phyloP scores from a whole-genome alignment of 805 yeast species.

The Danielia oregonensis region DNA sequence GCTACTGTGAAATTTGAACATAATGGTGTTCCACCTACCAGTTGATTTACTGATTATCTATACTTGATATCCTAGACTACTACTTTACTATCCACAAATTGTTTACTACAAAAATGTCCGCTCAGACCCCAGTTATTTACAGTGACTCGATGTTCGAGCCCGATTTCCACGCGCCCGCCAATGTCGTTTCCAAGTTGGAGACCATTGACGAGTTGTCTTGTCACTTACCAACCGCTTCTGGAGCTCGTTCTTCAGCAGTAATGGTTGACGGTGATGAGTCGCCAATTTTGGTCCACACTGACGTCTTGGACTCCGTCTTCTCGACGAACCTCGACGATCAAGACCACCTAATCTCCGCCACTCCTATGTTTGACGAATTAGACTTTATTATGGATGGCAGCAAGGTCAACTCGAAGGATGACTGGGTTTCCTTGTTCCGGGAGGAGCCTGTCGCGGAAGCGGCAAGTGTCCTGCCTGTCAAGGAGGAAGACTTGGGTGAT shows the following conservation, averaged over 20 bases:
- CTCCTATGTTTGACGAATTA: slow-evolving; percentile 61
- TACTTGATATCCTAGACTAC: slow-evolving; percentile 4
- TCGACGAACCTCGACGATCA: slow-evolving; percentile 35
- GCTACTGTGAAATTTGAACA: slow-evolving; percentile 33
- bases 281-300: slow-evolving; percentile 51
- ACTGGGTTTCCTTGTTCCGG: slow-evolving; percentile 63
- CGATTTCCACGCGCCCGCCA: slow-evolving; percentile 9
- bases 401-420: slow-evolving; percentile 38
- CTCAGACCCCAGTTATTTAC: slow-evolving; percentile 14
- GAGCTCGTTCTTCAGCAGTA: neutral
- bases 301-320: slow-evolving; percentile 51
- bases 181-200: slow-evolving; percentile 16
- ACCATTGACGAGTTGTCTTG: slow-evolving; percentile 23
- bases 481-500: slow-evolving; percentile 17
- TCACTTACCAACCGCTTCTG: slow-evolving; percentile 20
- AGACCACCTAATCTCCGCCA: slow-evolving; percentile 27
- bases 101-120: slow-evolving; percentile 10
- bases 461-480: slow-evolving; percentile 4
- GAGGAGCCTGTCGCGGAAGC: slow-evolving; percentile 13
- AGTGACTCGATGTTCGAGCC: slow-evolving; percentile 13
- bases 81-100: neutral
- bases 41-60: slow-evolving; percentile 5
- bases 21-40: slow-evolving; percentile 29
- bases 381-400: slow-evolving; percentile 41
- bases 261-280: slow-evolving; percentile 20